phyloP scores from a whole-genome alignment of 805 yeast genomes.

The Candida nonsorbophila region DNA sequence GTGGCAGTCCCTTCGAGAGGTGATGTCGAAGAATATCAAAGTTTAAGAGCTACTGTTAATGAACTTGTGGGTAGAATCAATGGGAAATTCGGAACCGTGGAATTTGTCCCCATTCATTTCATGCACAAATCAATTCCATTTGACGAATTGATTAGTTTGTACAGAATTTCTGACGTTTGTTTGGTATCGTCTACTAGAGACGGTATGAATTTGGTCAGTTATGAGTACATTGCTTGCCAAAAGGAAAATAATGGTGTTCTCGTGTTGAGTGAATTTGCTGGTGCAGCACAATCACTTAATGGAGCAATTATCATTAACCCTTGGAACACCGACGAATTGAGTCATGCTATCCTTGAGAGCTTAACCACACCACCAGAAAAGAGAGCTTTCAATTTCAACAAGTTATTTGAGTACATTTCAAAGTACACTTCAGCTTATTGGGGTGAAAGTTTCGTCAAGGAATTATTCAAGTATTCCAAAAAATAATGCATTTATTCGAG shows the following conservation, averaged over 20 bases:
- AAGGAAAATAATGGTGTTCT: slow-evolving; percentile 78
- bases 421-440: slow-evolving; percentile 94
- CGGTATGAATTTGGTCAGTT: slow-evolving; percentile 96
- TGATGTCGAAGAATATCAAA: slow-evolving; percentile 96
- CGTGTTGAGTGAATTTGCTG: slow-evolving; percentile 91
- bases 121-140: slow-evolving; percentile 90
- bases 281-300: slow-evolving; percentile 97
- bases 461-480: slow-evolving; percentile 44
- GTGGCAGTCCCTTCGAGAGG: slow-evolving; percentile 98
- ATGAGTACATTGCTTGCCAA: slow-evolving; percentile 96
- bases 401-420: slow-evolving; percentile 79
- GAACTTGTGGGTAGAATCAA: slow-evolving; percentile 95
- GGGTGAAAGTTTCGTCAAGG: slow-evolving; percentile 95
- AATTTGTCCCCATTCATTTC: slow-evolving; percentile 96
- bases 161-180: slow-evolving; percentile 84
- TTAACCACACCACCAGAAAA: slow-evolving; percentile 82
- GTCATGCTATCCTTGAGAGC: slow-evolving; percentile 81
- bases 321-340: slow-evolving; percentile 95
- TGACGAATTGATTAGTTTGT: slow-evolving; percentile 85
- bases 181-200: slow-evolving; percentile 92
- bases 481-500: slow-evolving; percentile 1
- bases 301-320: slow-evolving; percentile 95
- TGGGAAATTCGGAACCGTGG: slow-evolving; percentile 94
- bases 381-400: slow-evolving; percentile 70
- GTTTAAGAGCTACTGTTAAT: slow-evolving; percentile 87